Evolutionary conservation across 768 basidiomycete species (phyloP).

Genomic region (Leccinum imitatum): DNA sequence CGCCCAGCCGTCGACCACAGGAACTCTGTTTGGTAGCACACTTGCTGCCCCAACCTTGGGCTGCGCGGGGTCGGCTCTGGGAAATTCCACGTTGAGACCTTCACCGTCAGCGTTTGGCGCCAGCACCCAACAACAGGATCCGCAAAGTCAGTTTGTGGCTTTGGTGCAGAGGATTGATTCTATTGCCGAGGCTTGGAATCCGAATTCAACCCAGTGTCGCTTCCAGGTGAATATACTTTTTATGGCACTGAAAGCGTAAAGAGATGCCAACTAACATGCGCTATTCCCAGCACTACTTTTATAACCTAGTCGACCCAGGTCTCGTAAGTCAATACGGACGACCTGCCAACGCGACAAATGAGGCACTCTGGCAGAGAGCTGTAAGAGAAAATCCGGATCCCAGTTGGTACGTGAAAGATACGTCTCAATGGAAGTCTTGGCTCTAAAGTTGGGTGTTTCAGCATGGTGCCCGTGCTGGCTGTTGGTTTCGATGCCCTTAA

Average conservation of each 20-base stretch:
- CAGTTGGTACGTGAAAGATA: slow-evolving; percentile 48
- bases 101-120: slow-evolving; percentile 38
- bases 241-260: too few species aligned
- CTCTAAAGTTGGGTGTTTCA: slow-evolving; percentile 29
- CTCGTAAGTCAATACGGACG: slow-evolving; percentile 66
- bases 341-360: slow-evolving; percentile 70
- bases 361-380: slow-evolving; percentile 76
- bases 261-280: slow-evolving; percentile 1
- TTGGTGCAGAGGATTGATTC: slow-evolving; percentile 60
- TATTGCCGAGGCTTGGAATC: slow-evolving; percentile 71
- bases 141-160: slow-evolving; percentile 55
- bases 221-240: slow-evolving; percentile 60
- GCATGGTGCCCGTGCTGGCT: slow-evolving; percentile 78
- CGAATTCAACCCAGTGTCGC: slow-evolving; percentile 63
- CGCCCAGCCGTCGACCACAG: slow-evolving; percentile 24
- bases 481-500: slow-evolving; percentile 82
- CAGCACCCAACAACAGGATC: slow-evolving; percentile 53
- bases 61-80: slow-evolving; percentile 24
- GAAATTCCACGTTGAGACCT: slow-evolving; percentile 31
- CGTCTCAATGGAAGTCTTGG: neutral
- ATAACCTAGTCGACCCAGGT: slow-evolving; percentile 76
- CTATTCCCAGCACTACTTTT: slow-evolving; percentile 66
- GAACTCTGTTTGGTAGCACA: slow-evolving; percentile 38
- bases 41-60: slow-evolving; percentile 35
- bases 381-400: slow-evolving; percentile 80